Base-by-base conservation (phyloP, 202 grass and related monocot genomes). In the Saccharum hybrid region DNA sequence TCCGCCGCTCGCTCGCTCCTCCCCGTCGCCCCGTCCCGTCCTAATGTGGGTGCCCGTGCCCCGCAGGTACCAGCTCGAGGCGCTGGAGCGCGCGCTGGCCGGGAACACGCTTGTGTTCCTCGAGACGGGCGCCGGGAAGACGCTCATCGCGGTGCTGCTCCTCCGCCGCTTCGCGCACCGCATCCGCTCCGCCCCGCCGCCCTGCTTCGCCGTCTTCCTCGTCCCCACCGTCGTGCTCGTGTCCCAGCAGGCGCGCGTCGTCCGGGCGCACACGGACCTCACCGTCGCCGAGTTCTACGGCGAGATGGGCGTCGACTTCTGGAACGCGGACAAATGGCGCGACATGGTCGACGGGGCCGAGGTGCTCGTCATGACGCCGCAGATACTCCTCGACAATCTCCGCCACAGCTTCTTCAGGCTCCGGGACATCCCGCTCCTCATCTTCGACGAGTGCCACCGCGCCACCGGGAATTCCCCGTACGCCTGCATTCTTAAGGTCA, bases 281-380 rank as follows among this genome's bases (percentile, higher is more conserved):
- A 77, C 81, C 84, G 91, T 97, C 2, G 6, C 22, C 4, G 83
- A 76, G 67, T 97, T 97, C 67, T 94, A 72, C 80, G 94, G 94
- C 21, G 94, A 87, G 4, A 90, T 88, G 85, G 89, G 85, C 2
- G 85, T 97, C 66, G 91, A 97, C 78, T 72, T 51, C 67, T 97
- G 87, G 94, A 10, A 54, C 23, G 42, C 40, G 4, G 73, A 74
- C 31, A 87, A 69, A 16, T 94, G 94, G 94, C 69, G 39, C 26
- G 0, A 4, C 12, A 81, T 15, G 7, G 2, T 88, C 38, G 68
- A 88, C 6, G 72, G 41, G 16, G 85, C 52, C 73, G 94, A 97
- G 87, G 94, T 94, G 41, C 89, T 97, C 78, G 83, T 94, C 54
- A 97, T 97, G 94, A 97, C 91, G 23, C 93, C 94, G 56, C 91